phyloP scores from a whole-genome alignment of 208 protist species.

The Trypanosoma vivax region DNA sequence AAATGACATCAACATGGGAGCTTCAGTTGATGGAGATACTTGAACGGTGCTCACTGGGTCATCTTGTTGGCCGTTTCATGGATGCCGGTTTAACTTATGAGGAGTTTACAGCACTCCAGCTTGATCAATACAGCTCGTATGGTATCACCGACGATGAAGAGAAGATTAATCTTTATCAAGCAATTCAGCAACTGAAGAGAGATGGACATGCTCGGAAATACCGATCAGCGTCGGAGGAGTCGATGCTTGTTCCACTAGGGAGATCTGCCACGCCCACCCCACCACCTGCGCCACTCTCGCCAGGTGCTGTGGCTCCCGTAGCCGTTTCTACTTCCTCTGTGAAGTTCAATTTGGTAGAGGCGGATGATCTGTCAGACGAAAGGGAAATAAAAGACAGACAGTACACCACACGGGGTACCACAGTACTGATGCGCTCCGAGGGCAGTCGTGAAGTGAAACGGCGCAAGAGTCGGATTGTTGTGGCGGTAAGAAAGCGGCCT shows the following conservation, averaged over 20 bases:
- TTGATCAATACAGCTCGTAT: constrained; percentile 16
- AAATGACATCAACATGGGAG: constrained; percentile 17
- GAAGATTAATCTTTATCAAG: constrained; percentile 21
- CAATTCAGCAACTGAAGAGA: constrained; percentile 12
- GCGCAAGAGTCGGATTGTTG: constrained; percentile 27
- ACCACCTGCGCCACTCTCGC: not conserved
- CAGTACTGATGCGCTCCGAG: constrained; percentile 10
- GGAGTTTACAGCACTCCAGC: constrained; percentile 11
- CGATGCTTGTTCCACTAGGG: not conserved
- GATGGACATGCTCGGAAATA: not conserved
- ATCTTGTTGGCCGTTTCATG: constrained; percentile 18
- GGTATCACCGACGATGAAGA: constrained; percentile 19
- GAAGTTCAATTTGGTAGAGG: too few species aligned
- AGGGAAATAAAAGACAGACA: constrained; percentile 11
- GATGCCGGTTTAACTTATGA: constrained; percentile 14
- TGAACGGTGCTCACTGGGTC: constrained; percentile 16
- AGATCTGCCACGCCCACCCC: not conserved
- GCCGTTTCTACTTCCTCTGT: too few species aligned
- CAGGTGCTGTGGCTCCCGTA: not conserved
- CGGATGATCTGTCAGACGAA: constrained; percentile 16
- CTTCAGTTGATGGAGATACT: constrained; percentile 12
- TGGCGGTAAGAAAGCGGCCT: constrained; percentile 27
- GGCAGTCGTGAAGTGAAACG: constrained; percentile 17
- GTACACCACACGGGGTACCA: constrained; percentile 22
- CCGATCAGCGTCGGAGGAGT: not conserved